Evolutionary conservation across 139 green algal species (phyloP).

Genomic region (Pseudopediastrum boryanum): DNA sequence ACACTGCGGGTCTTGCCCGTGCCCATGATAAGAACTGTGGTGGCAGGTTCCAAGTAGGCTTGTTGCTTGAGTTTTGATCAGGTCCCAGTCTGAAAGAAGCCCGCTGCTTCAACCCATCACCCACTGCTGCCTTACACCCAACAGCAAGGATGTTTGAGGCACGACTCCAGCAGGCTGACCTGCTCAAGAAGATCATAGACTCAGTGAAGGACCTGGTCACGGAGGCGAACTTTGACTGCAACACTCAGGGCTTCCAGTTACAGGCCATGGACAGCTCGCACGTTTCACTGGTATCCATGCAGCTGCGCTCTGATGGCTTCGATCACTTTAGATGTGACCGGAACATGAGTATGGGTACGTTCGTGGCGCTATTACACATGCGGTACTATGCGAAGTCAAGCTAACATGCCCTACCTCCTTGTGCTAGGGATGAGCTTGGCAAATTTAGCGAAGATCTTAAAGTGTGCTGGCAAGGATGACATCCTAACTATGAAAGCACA

Average conservation of each 20-base stretch:
- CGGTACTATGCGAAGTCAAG: too few relatives aligned
- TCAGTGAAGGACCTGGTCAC: constrained; percentile 97
- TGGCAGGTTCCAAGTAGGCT: too few relatives aligned
- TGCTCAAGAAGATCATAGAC: constrained; percentile 94
- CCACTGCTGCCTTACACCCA: too few relatives aligned
- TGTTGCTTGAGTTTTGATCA: too few relatives aligned
- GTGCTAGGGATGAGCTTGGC: constrained; percentile 89
- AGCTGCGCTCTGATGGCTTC: constrained; percentile 91
- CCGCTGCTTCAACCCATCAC: too few relatives aligned
- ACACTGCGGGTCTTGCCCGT: too few relatives aligned
- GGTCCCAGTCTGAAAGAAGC: too few relatives aligned
- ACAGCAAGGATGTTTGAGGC: constrained; percentile 83
- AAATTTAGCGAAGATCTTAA: constrained; percentile 98
- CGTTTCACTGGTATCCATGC: constrained; percentile 91
- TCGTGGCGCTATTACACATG: too few relatives aligned
- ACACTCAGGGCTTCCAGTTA: constrained; percentile 67
- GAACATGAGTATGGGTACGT: constrained; percentile 80
- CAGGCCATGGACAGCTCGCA: constrained; percentile 99
- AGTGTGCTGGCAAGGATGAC: constrained; percentile 97
- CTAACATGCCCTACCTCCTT: too few relatives aligned
- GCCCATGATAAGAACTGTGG: too few relatives aligned
- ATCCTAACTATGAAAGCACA: constrained; percentile 97
- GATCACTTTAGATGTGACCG: constrained; percentile 98
- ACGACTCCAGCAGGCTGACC: constrained; percentile 65
- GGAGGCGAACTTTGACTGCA: constrained; percentile 98